These are phyloP conservation scores for Hypoxylon fuscum DNA, from an alignment of 495 filamentous ascomycete species.

Conservation along the genomic window DNA sequence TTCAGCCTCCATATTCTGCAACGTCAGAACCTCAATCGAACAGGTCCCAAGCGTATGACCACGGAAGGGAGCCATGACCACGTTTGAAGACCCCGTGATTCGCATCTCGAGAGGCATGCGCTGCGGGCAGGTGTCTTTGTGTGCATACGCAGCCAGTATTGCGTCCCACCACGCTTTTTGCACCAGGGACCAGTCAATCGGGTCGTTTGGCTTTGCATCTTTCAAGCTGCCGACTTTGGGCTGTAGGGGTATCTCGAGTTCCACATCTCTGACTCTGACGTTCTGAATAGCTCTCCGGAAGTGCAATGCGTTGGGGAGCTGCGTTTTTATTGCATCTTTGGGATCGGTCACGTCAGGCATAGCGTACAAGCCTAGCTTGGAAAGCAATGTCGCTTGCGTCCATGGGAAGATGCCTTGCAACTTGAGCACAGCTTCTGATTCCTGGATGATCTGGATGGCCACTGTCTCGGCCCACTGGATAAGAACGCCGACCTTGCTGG, in stretches of 20 bases:
- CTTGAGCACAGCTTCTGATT: slow-evolving; percentile 27
- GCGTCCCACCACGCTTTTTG: slow-evolving; percentile 64
- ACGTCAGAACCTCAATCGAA: slow-evolving; percentile 60
- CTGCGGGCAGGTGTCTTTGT: slow-evolving; percentile 54
- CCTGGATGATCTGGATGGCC: slow-evolving; percentile 34
- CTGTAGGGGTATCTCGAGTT: slow-evolving; percentile 60
- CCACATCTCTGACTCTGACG: slow-evolving; percentile 60
- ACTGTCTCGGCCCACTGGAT: slow-evolving; percentile 53
- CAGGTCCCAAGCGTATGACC: slow-evolving; percentile 58
- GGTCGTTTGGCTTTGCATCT: slow-evolving; percentile 37
- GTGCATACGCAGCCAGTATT: slow-evolving; percentile 55
- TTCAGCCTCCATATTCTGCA: slow-evolving; percentile 52
- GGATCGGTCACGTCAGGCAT: slow-evolving; percentile 19
- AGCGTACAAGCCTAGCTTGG: slow-evolving; percentile 54
- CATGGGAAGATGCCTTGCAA: slow-evolving; percentile 29
- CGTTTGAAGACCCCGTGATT: slow-evolving; percentile 59
- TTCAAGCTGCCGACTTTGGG: slow-evolving; percentile 27
- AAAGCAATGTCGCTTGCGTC: slow-evolving; percentile 37
- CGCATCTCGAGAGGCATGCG: slow-evolving; percentile 63
- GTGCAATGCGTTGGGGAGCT: slow-evolving; percentile 60
- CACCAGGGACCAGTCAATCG: slow-evolving; percentile 54
- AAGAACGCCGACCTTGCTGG: slow-evolving; percentile 48
- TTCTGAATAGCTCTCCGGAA: slow-evolving; percentile 65
- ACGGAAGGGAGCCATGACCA: slow-evolving; percentile 63
- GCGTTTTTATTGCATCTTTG: slow-evolving; percentile 49